Evolutionary conservation across 2,329 filamentous ascomycete genomes (phyloP).

Genomic region (Ceratocystis lukuohia): DNA sequence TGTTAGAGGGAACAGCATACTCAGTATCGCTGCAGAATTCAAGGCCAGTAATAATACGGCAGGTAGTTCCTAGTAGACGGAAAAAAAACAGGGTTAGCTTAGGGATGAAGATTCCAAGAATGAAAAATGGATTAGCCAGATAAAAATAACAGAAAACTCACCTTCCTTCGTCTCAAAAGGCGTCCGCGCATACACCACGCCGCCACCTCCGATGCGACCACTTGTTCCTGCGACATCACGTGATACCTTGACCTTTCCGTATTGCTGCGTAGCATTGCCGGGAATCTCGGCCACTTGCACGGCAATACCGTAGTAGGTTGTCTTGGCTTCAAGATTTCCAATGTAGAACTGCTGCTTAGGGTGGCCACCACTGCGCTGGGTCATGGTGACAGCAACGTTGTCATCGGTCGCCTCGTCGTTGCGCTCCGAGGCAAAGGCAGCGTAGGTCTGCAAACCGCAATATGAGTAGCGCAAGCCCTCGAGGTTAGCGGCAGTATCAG

Average conservation of each 20-base stretch:
- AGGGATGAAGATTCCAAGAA: not conserved
- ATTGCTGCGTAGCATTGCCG: constrained; percentile 30
- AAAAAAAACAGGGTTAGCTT: not conserved
- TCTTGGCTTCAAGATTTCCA: constrained; percentile 56
- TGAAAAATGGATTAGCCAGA: not conserved
- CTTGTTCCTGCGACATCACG: not conserved
- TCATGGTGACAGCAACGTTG: constrained; percentile 50
- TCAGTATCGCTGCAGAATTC: constrained; percentile 77
- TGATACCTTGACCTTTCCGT: not conserved
- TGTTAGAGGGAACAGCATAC: constrained; percentile 80
- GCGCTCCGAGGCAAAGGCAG: constrained; percentile 45
- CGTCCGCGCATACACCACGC: constrained; percentile 57
- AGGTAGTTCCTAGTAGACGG: constrained; percentile 51
- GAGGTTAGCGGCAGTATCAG: constrained; percentile 47
- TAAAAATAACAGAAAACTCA: constrained; percentile 30
- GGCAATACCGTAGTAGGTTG: constrained; percentile 59
- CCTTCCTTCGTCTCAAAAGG: constrained; percentile 67
- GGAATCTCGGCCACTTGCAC: constrained; percentile 45
- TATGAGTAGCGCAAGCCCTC: constrained; percentile 64
- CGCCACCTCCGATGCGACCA: constrained; percentile 52
- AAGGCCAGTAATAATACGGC: constrained; percentile 75
- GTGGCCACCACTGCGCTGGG: constrained; percentile 48
- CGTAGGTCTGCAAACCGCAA: constrained; percentile 60
- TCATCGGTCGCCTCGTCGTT: constrained; percentile 34
- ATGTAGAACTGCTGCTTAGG: constrained; percentile 86